Conservation (phyloP, 78 protist species). For the Bigelowiella natans region DNA sequence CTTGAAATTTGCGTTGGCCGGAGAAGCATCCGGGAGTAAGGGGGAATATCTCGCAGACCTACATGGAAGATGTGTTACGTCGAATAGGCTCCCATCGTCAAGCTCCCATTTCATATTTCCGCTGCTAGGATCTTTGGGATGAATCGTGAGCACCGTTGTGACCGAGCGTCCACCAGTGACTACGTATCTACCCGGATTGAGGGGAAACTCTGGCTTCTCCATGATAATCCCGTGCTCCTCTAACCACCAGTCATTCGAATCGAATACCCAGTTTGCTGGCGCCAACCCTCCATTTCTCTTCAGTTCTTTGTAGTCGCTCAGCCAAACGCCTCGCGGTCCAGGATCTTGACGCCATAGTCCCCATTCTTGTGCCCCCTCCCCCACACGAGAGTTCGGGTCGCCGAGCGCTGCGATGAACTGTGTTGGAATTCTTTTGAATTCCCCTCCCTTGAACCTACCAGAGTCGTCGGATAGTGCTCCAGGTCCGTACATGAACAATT, state of each 20-base stretch:
- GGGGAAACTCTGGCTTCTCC: not conserved
- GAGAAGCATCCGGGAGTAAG: not conserved
- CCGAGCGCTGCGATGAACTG: constrained; percentile 16
- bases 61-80: constrained; percentile 19
- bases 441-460: too few species aligned
- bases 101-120: not conserved
- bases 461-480: too few species aligned
- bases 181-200: not conserved
- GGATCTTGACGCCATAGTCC: constrained; percentile 19
- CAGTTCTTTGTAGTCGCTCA: not conserved
- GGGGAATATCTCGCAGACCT: not conserved
- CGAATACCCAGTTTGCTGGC: constrained; percentile 2
- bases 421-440: too few species aligned
- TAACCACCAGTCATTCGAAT: not conserved
- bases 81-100: not conserved
- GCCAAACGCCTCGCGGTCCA: constrained; percentile 4
- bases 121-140: too few species aligned
- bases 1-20: not conserved
- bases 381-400: not conserved
- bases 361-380: constrained; percentile 3
- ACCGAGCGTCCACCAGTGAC: constrained; percentile 13
- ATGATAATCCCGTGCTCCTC: constrained; percentile 27
- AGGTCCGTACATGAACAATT: too few species aligned
- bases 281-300: not conserved
- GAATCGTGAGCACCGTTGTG: constrained; percentile 3